Conservation (phyloP, 805 yeast genomes). For the Diddensiella transvaalensis region DNA sequence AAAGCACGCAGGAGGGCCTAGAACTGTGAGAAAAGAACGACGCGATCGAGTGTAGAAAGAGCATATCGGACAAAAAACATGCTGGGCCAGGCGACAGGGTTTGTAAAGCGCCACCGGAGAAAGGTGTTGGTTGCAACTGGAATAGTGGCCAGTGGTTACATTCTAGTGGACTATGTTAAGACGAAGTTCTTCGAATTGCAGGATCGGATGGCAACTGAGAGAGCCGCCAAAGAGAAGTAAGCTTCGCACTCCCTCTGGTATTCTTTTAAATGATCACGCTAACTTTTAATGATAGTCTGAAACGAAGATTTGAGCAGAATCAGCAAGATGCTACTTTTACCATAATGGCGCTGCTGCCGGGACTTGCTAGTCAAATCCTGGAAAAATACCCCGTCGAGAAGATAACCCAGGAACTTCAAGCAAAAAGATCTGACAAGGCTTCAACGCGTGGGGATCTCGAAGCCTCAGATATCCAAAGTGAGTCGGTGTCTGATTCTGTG, state of each 20-base stretch:
- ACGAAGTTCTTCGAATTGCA: slow-evolving; percentile 48
- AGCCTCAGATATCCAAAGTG: not conserved
- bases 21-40: too few relatives aligned
- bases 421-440: slow-evolving; percentile 41
- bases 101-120: slow-evolving; percentile 43
- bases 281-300: slow-evolving; percentile 41
- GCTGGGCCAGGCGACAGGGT: slow-evolving; percentile 25
- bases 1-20: too few relatives aligned
- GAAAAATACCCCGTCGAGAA: slow-evolving; percentile 65
- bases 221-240: slow-evolving; percentile 54
- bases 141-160: slow-evolving; percentile 42
- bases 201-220: slow-evolving; percentile 50
- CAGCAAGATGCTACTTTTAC: slow-evolving; percentile 88
- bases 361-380: slow-evolving; percentile 61
- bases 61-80: too few relatives aligned
- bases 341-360: slow-evolving; percentile 75
- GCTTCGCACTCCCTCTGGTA: not conserved
- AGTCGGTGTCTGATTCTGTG: slow-evolving; percentile 9
- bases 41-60: too few relatives aligned
- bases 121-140: slow-evolving; percentile 45
- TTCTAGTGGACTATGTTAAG: slow-evolving; percentile 42
- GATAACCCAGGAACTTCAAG: slow-evolving; percentile 65
- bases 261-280: not conserved
- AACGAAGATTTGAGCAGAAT: slow-evolving; percentile 82
- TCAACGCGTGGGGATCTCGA: slow-evolving; percentile 1